phyloP scores from a whole-genome alignment of 257 asterid genomes.

The Parsonsia alboflavescens region DNA sequence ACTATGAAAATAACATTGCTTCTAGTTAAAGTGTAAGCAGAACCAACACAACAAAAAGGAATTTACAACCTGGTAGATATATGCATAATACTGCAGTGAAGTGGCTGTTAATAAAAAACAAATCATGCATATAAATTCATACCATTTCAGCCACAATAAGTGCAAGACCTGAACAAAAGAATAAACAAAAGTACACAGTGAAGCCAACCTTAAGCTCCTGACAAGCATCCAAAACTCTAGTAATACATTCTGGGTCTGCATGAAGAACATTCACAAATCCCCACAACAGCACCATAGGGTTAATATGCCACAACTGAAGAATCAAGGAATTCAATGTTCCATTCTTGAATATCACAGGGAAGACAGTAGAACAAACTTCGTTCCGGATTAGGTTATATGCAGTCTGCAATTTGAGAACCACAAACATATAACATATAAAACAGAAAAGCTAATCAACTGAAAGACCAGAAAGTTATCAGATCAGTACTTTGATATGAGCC shows the following conservation, averaged over 20 bases:
- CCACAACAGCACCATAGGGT: conserved; percentile 63
- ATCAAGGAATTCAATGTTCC: conserved; percentile 39
- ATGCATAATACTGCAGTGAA: not conserved
- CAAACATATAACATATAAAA: conserved; percentile 9
- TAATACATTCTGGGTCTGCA: conserved; percentile 54
- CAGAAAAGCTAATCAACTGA: conserved; percentile 5
- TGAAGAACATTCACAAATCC: conserved; percentile 69
- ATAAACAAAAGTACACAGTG: conserved; percentile 4
- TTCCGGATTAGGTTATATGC: conserved; percentile 77
- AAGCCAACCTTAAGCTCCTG: conserved; percentile 75
- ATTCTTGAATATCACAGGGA: conserved; percentile 52
- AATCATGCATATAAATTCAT: not conserved
- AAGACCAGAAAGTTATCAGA: conserved; percentile 12
- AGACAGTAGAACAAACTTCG: conserved; percentile 66
- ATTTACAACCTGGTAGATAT: not conserved
- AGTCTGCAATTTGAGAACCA: conserved; percentile 54
- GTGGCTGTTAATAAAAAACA: not conserved
- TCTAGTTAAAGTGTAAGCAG: not conserved
- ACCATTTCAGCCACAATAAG: not conserved
- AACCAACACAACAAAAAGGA: not conserved
- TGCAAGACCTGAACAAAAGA: not conserved
- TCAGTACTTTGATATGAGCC: conserved; percentile 72
- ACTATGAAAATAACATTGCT: not conserved
- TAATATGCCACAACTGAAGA: conserved; percentile 64
- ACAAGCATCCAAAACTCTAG: conserved; percentile 68